Evolutionary conservation across 23 red algal species (phyloP).

Genomic region (Pyropia haitanensis): DNA sequence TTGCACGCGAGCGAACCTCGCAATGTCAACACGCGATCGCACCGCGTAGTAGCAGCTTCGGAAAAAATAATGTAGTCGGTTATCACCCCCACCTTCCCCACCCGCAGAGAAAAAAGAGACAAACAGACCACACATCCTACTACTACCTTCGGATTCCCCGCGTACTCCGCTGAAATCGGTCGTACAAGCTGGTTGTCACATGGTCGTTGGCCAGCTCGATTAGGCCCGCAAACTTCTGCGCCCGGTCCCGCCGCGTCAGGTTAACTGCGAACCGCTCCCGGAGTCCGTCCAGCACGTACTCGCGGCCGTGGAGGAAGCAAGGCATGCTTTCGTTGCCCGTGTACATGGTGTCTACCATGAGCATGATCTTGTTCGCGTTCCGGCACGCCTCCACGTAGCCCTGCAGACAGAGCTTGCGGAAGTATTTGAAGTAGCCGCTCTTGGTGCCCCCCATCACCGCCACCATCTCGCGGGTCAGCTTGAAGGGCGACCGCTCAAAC

Average conservation of each 20-base stretch:
- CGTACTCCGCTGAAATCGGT: slow-evolving; percentile 73
- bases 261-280: slow-evolving; percentile 63
- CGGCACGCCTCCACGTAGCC: slow-evolving; percentile 88
- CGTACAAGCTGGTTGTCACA: slow-evolving; percentile 85
- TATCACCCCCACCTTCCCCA: too few species aligned
- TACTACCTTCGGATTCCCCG: slow-evolving; percentile 42
- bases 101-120: too few species aligned
- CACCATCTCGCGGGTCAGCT: slow-evolving; percentile 91
- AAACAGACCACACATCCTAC: too few species aligned
- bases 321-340: slow-evolving; percentile 95
- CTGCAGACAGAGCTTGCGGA: slow-evolving; percentile 69
- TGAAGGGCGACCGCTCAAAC: slow-evolving; percentile 97
- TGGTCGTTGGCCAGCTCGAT: slow-evolving; percentile 66
- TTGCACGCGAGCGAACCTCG: too few species aligned
- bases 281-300: slow-evolving; percentile 69
- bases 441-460: slow-evolving; percentile 91
- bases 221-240: slow-evolving; percentile 44
- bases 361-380: slow-evolving; percentile 87
- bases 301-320: slow-evolving; percentile 88
- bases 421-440: slow-evolving; percentile 54
- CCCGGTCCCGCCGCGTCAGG: slow-evolving; percentile 54
- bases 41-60: too few species aligned
- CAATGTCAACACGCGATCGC: too few species aligned
- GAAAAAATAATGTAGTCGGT: too few species aligned
- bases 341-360: slow-evolving; percentile 90